A percentile compares a stretch with the other conserved stretches of the same genome.
phyloP scores from a whole-genome alignment of 306 rosid genomes.

The Cucumis hystrix region DNA sequence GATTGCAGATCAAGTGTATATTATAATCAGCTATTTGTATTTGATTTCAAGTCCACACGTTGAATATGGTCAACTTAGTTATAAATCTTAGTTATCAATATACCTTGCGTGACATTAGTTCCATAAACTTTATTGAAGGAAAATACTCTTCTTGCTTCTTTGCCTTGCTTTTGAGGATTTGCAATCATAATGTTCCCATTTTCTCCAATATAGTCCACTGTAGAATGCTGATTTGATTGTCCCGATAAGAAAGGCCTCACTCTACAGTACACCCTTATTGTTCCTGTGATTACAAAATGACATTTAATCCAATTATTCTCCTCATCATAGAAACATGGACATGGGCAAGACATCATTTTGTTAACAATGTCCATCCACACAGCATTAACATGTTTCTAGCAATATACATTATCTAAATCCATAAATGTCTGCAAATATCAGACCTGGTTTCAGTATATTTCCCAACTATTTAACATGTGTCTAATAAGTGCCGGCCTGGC shows the following conservation, averaged over 20 bases:
- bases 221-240: slow-evolving; percentile 53
- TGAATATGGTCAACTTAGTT: slow-evolving; percentile 50
- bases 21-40: not conserved
- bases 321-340: not conserved
- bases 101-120: slow-evolving; percentile 90
- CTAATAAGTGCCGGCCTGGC: not conserved
- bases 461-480: not conserved
- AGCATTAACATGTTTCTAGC: not conserved
- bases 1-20: not conserved
- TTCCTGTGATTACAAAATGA: slow-evolving; percentile 37
- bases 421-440: not conserved
- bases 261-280: slow-evolving; percentile 91
- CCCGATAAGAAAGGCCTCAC: slow-evolving; percentile 77
- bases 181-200: slow-evolving; percentile 85
- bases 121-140: slow-evolving; percentile 80
- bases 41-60: not conserved
- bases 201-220: slow-evolving; percentile 89
- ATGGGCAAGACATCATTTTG: not conserved
- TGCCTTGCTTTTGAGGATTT: slow-evolving; percentile 81
- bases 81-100: not conserved
- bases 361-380: not conserved
- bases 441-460: not conserved
- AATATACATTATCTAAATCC: not conserved
- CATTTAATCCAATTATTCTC: not conserved
- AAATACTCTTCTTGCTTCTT: slow-evolving; percentile 77